These are phyloP conservation scores for Saccharum officinarum DNA, from an alignment of 176 grass and related monocot genomes.

Conservation along the genomic window DNA sequence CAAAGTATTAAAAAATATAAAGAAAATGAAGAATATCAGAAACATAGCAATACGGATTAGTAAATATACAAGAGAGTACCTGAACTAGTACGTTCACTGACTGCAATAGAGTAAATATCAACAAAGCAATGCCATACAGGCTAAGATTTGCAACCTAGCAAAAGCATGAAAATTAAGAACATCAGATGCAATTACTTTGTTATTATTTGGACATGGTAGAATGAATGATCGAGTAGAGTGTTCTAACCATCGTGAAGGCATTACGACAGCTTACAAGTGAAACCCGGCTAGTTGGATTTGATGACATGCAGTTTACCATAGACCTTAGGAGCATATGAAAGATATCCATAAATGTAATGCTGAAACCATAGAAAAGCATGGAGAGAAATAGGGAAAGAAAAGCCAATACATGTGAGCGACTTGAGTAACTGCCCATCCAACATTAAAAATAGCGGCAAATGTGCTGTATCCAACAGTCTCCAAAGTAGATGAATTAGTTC, in stretches of 20 bases:
- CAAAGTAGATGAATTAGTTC: constrained; percentile 54
- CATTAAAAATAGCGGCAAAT: constrained; percentile 95
- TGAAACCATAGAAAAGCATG: constrained; percentile 26
- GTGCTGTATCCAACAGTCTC: constrained; percentile 95
- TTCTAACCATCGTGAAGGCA: constrained; percentile 95
- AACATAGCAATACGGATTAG: constrained; percentile 18
- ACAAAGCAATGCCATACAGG: constrained; percentile 84
- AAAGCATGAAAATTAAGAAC: constrained; percentile 28
- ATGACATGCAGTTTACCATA: constrained; percentile 99
- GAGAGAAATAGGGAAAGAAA: constrained; percentile 24
- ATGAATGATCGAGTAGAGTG: constrained; percentile 24
- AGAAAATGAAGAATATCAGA: constrained; percentile 18
- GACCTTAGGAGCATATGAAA: constrained; percentile 63
- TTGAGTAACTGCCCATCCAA: constrained; percentile 98
- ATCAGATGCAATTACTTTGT: constrained; percentile 27
- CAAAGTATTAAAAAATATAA: constrained; percentile 37
- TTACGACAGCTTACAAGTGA: constrained; percentile 95
- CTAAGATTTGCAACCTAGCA: constrained; percentile 86
- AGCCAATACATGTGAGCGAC: constrained; percentile 88
- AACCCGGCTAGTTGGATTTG: constrained; percentile 90
- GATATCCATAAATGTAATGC: constrained; percentile 23
- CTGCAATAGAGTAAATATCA: constrained; percentile 70
- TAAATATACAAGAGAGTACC: constrained; percentile 49
- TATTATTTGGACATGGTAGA: constrained; percentile 8
- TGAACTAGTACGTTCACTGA: constrained; percentile 61